phyloP scores from a whole-genome alignment of 352 stramenopile species.

The Discostella stelligera region DNA sequence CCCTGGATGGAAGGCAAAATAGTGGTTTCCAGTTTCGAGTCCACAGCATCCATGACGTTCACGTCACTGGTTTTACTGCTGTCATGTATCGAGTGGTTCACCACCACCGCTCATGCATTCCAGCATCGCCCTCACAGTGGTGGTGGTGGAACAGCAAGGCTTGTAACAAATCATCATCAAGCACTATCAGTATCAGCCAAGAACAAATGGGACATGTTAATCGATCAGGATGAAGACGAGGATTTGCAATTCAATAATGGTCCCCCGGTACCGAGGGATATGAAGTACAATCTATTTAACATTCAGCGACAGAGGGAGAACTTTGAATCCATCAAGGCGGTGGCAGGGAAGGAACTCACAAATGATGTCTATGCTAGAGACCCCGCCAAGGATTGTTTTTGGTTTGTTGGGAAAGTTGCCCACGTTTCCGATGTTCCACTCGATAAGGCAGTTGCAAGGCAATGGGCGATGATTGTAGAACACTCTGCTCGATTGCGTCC shows the following conservation, averaged over 20 bases:
- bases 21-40: too few species aligned
- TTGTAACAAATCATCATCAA: neutral
- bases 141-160: neutral
- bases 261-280: constrained; percentile 62
- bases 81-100: constrained; percentile 9
- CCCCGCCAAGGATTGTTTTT: constrained; percentile 61
- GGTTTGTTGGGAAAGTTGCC: constrained; percentile 79
- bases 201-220: constrained; percentile 71
- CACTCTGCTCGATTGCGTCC: constrained; percentile 68
- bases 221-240: constrained; percentile 66
- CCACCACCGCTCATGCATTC: neutral
- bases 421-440: constrained; percentile 67
- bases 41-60: neutral
- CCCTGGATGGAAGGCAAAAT: too few species aligned
- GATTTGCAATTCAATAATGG: constrained; percentile 45
- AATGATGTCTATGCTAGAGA: constrained; percentile 78
- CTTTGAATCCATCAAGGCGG: constrained; percentile 64
- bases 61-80: constrained; percentile 4
- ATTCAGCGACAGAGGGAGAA: constrained; percentile 63
- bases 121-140: neutral
- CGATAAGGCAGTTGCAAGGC: constrained; percentile 58
- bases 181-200: constrained; percentile 12
- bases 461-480: constrained; percentile 74
- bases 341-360: constrained; percentile 62
- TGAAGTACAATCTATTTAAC: constrained; percentile 76